These are phyloP conservation scores for Penstemon davidsonii DNA, from an alignment of 257 asterid genomes.

Conservation along the genomic window DNA sequence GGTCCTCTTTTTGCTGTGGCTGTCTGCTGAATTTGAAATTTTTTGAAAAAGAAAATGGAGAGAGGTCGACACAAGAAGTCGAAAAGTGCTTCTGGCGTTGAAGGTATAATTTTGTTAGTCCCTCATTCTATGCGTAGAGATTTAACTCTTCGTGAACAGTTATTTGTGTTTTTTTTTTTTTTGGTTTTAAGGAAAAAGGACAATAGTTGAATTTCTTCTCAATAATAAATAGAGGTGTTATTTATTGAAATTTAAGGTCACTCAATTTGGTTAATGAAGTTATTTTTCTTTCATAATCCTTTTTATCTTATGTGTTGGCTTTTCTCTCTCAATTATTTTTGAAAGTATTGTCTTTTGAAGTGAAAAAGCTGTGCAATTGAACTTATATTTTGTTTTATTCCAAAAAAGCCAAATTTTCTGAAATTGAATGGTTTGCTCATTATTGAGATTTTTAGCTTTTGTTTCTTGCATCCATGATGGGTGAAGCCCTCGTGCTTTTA, in stretches of 20 bases:
- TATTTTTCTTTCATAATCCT: neutral
- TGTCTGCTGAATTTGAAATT: conserved; percentile 24
- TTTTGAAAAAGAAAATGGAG: conserved; percentile 56
- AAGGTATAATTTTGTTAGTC: conserved; percentile 48
- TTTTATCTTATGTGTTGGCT: neutral
- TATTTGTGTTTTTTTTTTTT: neutral
- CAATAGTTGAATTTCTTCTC: neutral
- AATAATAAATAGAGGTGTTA: conserved; percentile 3
- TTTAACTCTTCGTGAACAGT: neutral
- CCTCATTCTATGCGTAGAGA: neutral
- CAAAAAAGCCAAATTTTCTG: conserved; percentile 16
- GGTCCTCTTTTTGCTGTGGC: neutral
- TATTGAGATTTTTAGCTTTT: conserved; percentile 12
- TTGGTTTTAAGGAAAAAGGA: neutral
- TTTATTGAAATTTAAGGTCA: conserved; percentile 4
- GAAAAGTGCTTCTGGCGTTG: conserved; percentile 64
- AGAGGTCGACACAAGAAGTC: conserved; percentile 78
- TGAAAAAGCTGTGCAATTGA: conserved; percentile 2
- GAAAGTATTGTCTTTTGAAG: conserved; percentile 19
- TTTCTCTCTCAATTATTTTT: conserved; percentile 9
- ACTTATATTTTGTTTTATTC: neutral
- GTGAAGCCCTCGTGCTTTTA: conserved; percentile 42
- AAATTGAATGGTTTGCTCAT: conserved; percentile 16
- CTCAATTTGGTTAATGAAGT: neutral
- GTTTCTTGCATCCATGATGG: conserved; percentile 27